Base-by-base conservation (phyloP, 441 rosid species). In the Dalechampia spathulata region DNA sequence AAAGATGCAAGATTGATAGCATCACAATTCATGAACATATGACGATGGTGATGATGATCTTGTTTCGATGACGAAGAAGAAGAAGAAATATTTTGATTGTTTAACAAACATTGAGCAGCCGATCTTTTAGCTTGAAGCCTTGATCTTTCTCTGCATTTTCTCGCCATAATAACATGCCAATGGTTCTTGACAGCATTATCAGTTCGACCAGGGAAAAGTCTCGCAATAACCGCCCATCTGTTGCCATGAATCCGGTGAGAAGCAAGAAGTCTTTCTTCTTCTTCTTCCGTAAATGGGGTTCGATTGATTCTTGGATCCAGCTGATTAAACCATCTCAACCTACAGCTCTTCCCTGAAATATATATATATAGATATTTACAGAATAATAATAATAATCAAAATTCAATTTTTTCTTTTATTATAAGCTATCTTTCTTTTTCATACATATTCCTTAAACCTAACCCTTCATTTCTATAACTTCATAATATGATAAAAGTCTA, bases 141-240 rank as follows among this genome's bases (percentile, higher is more conserved):
- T 17, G 67, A 65, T 37, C 60, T 57, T 36, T 70, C 70, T 9
- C 74, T 65, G 21, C 63, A 64, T 48, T 61, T 74, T 63, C 87
- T 73, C 2, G 87, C 87, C 83, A 77, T 82, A 56, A 79, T 65
- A 34, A 82, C 87, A 57, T 82, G 98, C 95, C 96, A 88, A 44
- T 91, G 98, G 60, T 91, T 91, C 83, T 91, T 91, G 26, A 91
- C 93, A 9, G 96, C 90, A 65, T 91, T 91, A 72, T 91, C 96
- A 17, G 98, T 91, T 52, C 98, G 67, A n/a, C 98, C 96, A 2
- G 96, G 96, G 45, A 91, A 91, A 14, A 91, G 68, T 50, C 93
- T 77, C 1, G 98, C 88, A 55, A 91, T 88, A 64, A 82, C 68
- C 34, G 96, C 95, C 98, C 98, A 91, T 61, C 85, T 80, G 69